Base-by-base conservation (phyloP, 2,329 filamentous ascomycete species). In the Fusarium sp. region DNA sequence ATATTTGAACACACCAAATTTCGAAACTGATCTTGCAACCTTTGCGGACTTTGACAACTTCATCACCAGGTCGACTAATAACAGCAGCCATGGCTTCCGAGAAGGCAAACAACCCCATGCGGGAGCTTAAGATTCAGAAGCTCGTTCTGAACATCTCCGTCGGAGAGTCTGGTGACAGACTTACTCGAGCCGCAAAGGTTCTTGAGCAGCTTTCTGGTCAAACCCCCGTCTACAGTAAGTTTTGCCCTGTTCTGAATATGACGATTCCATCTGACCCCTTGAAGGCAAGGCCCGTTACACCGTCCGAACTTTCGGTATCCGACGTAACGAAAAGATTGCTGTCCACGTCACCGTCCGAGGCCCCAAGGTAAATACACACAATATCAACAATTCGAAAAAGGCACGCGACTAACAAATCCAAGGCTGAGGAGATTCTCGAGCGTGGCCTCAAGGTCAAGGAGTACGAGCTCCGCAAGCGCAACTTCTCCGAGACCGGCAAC, bases 381-480 rank as follows among this genome's bases (percentile, higher is more conserved):
- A 32, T 24, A 42, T 24, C 9, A 20, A 22, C 34, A 53, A 38
- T 14, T 16, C 30, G 20, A 15, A 9, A 50, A 27, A 38, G 15
- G 30, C 24, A 16, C 34, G 22, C 46, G 42, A 54, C 76, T 80
- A 76, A 81, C 72, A 68, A 24, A 18, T 15, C 12, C 24, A 59
- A 89, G 92, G 96, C 96, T 73, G 96, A 99, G 91, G 96, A 99
- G 88, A 99, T 99, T 82, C 92, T 99, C 83, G 96, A 99, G 93
- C 95, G 96, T 90, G 96, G 96, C 84, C 92, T 99, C 84, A 99
- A 99, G 92, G 96, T 99, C 91, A 99, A 99, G 94, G 96, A 99
- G 88, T 99, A 99, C 89, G 96, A 99, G 87, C 90, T 99, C 81
- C 92, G 94, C 88, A 97, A 96, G 91, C 92, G 93, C 87, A 99